phyloP scores from a whole-genome alignment of 106 monocot species.

The Platanthera guangdongensis region DNA sequence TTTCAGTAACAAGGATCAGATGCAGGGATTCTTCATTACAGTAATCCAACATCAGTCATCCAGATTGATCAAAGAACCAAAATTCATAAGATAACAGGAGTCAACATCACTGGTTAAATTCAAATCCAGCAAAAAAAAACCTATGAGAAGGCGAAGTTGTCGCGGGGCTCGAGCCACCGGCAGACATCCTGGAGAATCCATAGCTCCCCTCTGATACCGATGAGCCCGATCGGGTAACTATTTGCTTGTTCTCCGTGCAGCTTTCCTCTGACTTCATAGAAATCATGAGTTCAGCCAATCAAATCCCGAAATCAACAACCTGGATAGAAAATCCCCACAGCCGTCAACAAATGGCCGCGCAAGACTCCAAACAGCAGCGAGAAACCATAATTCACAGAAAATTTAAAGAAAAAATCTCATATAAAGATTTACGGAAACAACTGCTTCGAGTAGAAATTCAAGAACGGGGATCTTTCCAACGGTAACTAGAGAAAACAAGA shows the following conservation, averaged over 20 bases:
- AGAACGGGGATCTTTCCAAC: conserved; percentile 2
- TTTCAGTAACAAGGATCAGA: background rate
- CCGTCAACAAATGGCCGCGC: background rate
- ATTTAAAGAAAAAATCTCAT: background rate
- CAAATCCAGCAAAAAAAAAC: conserved; percentile 18
- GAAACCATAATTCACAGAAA: background rate
- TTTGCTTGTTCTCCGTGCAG: conserved; percentile 81
- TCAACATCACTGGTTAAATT: background rate
- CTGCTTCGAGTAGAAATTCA: background rate
- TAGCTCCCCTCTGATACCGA: conserved; percentile 47
- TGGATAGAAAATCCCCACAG: conserved; percentile 4
- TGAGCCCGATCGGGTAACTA: conserved; percentile 33
- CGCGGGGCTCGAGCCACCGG: conserved; percentile 28
- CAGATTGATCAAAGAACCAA: too few relatives aligned
- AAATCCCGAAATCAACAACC: conserved; percentile 2
- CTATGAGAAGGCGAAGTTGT: conserved; percentile 28
- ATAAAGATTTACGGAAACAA: background rate
- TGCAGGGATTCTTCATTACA: background rate
- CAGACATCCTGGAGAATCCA: conserved; percentile 32
- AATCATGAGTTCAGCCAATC: conserved; percentile 18
- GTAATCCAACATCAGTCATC: background rate
- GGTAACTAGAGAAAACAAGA: background rate
- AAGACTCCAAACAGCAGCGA: background rate
- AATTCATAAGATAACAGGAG: too few relatives aligned
- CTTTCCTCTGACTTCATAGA: conserved; percentile 32